These are phyloP conservation scores for Cubamyces sp. DNA, from an alignment of 768 basidiomycete genomes.

Conservation along the genomic window DNA sequence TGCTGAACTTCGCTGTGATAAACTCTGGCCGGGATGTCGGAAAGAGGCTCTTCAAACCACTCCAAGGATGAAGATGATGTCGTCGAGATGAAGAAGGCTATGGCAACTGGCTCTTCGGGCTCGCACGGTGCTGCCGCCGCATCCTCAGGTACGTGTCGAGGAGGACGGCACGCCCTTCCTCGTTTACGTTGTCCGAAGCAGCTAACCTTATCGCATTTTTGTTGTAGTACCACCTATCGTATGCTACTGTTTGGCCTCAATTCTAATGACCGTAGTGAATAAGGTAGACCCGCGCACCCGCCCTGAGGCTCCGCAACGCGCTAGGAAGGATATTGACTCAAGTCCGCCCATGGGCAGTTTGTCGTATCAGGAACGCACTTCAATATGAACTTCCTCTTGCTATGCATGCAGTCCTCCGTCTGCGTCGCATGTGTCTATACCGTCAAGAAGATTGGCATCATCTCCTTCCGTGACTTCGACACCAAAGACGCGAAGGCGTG, in stretches of 20 bases:
- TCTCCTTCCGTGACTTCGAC: conserved; percentile 86
- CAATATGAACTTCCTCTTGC: conserved; percentile 95
- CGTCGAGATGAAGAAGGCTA: conserved; percentile 58
- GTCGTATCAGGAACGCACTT: conserved; percentile 93
- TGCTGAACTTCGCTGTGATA: background rate
- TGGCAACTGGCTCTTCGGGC: conserved; percentile 41
- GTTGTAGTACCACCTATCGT: conserved; percentile 75
- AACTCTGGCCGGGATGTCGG: conserved; percentile 1
- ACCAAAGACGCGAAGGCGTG: conserved; percentile 83
- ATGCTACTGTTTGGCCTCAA: conserved; percentile 90
- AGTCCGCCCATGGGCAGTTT: conserved; percentile 54
- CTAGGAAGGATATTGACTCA: background rate
- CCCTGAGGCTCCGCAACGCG: background rate
- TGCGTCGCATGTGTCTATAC: conserved; percentile 76
- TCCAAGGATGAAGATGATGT: conserved; percentile 43
- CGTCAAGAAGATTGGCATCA: conserved; percentile 77
- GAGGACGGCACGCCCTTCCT: background rate
- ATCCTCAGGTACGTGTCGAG: conserved; percentile 25
- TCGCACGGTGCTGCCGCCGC: conserved; percentile 3
- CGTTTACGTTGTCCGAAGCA: background rate
- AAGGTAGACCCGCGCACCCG: conserved; percentile 61
- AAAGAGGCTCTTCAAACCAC: background rate
- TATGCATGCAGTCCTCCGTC: conserved; percentile 89
- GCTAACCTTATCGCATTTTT: background rate
- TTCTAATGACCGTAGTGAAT: conserved; percentile 96